Conservation (phyloP, 2,329 filamentous ascomycete species). For the Monosporascus sp. region DNA sequence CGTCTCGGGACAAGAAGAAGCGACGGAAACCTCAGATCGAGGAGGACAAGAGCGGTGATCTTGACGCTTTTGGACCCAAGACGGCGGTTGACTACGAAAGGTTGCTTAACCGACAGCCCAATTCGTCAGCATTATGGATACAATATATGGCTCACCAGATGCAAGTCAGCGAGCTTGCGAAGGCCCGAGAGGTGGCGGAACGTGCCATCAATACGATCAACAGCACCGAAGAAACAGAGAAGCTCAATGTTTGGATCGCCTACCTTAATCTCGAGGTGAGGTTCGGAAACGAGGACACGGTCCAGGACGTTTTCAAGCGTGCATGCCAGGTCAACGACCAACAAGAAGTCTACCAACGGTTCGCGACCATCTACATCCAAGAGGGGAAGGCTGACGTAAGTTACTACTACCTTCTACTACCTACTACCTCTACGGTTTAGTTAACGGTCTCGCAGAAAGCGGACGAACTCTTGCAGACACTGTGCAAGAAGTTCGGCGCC, state of each 20-base stretch:
- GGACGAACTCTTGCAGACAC: conserved; percentile 78
- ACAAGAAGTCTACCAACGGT: conserved; percentile 80
- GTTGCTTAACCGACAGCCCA: conserved; percentile 83
- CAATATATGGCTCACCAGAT: conserved; percentile 99
- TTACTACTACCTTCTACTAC: conserved; percentile 2
- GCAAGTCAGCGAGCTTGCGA: conserved; percentile 81
- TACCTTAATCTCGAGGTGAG: conserved; percentile 90
- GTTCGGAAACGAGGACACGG: conserved; percentile 76
- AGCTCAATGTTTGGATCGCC: conserved; percentile 92
- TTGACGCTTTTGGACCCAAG: conserved; percentile 84
- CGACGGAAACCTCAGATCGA: conserved; percentile 71
- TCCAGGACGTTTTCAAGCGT: conserved; percentile 84
- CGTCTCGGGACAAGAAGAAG: conserved; percentile 57
- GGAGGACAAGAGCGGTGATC: conserved; percentile 84
- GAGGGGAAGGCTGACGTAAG: conserved; percentile 79
- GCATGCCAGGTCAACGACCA: conserved; percentile 93
- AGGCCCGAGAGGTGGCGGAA: conserved; percentile 84
- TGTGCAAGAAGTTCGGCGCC: conserved; percentile 85
- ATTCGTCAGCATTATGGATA: conserved; percentile 92
- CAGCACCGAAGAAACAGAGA: conserved; percentile 85
- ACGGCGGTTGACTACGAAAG: conserved; percentile 91
- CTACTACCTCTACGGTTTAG: background rate
- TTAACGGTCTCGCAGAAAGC: conserved; percentile 62
- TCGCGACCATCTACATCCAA: conserved; percentile 93
- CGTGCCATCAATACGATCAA: conserved; percentile 88